phyloP scores from a whole-genome alignment of 352 stramenopile genomes.

The Globisporangium sylvaticum region DNA sequence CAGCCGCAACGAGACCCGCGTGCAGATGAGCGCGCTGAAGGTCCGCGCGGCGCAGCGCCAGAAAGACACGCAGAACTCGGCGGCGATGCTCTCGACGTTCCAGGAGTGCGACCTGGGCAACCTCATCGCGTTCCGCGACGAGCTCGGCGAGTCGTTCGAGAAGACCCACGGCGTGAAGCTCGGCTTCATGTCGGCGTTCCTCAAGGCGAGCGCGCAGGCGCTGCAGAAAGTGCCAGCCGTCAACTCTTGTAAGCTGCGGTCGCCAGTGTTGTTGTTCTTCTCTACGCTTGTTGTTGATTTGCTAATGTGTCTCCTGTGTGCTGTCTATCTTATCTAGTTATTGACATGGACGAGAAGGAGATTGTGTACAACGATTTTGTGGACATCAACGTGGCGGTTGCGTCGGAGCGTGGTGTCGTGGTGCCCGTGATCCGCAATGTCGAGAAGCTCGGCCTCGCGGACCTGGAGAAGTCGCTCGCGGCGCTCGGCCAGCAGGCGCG shows the following conservation, averaged over 20 bases:
- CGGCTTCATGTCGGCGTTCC: conserved; percentile 98
- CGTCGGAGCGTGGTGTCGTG: conserved; percentile 94
- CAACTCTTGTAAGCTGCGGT: conserved; percentile 88
- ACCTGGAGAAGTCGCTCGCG: conserved; percentile 95
- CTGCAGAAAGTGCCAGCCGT: conserved; percentile 93
- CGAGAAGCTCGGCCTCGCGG: conserved; percentile 94
- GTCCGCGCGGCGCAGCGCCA: conserved; percentile 92
- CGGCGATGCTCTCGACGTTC: conserved; percentile 99
- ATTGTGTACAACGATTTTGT: conserved; percentile 99
- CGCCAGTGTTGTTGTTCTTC: neutral
- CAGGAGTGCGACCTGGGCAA: conserved; percentile 97
- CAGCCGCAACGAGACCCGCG: conserved; percentile 69
- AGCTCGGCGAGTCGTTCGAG: conserved; percentile 92
- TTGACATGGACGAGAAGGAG: conserved; percentile 98
- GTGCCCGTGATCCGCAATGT: conserved; percentile 98
- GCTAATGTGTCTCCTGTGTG: conserved; percentile 3
- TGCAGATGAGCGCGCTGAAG: conserved; percentile 97
- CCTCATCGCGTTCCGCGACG: conserved; percentile 92
- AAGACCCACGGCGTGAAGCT: conserved; percentile 97
- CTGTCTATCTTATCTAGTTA: conserved; percentile 52
- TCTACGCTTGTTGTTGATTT: neutral
- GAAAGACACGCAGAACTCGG: conserved; percentile 98
- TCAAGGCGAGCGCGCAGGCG: conserved; percentile 93
- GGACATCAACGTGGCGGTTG: conserved; percentile 98
- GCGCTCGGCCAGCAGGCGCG: conserved; percentile 80